A percentile compares a stretch with the other conserved stretches of the same genome.
phyloP scores from a whole-genome alignment of 441 rosid species.

The Biscutella laevigata region DNA sequence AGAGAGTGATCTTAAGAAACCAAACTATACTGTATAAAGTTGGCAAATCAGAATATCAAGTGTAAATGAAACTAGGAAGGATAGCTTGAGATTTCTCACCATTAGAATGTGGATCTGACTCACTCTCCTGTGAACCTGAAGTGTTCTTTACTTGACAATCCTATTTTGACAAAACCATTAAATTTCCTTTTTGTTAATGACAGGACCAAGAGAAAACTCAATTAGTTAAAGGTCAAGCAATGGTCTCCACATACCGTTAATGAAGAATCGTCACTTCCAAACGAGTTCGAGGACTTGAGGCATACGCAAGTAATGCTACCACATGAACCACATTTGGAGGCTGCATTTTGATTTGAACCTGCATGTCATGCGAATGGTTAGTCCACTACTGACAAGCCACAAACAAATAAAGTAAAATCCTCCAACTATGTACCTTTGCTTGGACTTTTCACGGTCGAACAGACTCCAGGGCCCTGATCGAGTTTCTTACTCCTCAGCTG shows the following conservation, averaged over 20 bases:
- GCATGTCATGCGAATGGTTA: conserved; percentile 34
- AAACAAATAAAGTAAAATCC: conserved; percentile 25
- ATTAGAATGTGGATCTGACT: conserved; percentile 58
- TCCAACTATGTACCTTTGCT: conserved; percentile 53
- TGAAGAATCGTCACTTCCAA: conserved; percentile 16
- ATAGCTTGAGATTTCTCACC: conserved; percentile 39
- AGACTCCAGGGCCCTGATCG: conserved; percentile 22
- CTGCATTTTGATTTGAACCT: conserved; percentile 34
- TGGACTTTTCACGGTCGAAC: conserved; percentile 20
- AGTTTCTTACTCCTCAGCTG: conserved; percentile 39
- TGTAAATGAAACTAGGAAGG: background rate
- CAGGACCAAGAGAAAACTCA: background rate
- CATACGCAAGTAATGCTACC: conserved; percentile 39
- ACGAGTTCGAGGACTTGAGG: conserved; percentile 36
- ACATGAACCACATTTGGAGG: conserved; percentile 41
- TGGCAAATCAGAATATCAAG: background rate
- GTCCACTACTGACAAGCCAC: conserved; percentile 30
- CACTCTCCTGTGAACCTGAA: conserved; percentile 36
- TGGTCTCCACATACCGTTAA: conserved; percentile 13
- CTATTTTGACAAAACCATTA: conserved; percentile 16
- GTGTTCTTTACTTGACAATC: conserved; percentile 37
- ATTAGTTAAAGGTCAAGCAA: background rate
- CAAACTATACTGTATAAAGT: background rate
- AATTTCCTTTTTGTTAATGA: background rate
- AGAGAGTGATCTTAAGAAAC: conserved; percentile 2